Conservation (phyloP, 1,284 basidiomycete species). For the Rhodofomes roseus region DNA sequence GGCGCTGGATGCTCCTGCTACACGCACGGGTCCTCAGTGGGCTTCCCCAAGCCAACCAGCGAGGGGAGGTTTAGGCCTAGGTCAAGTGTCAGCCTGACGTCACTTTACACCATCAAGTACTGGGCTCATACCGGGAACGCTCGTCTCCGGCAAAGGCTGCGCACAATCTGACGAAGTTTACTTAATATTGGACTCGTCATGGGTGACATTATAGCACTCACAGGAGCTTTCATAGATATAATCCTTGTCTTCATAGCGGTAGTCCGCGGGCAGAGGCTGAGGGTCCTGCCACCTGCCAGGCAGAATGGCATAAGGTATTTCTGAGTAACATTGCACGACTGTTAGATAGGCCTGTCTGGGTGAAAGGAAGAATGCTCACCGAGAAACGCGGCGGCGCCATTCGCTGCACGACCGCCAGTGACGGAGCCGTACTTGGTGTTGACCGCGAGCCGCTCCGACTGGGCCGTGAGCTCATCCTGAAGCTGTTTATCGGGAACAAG, state of each 20-base stretch:
- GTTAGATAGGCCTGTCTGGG: background rate
- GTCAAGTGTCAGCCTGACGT: background rate
- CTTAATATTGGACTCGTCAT: too few relatives aligned
- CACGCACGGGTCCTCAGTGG: constrained; percentile 66
- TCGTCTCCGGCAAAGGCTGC: too few relatives aligned
- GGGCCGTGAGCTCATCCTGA: constrained; percentile 29
- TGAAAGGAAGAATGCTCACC: constrained; percentile 32
- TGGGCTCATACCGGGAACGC: too few relatives aligned
- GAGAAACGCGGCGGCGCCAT: constrained; percentile 59
- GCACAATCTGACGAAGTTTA: too few relatives aligned
- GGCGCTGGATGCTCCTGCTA: background rate
- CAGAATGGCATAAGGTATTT: constrained; percentile 69
- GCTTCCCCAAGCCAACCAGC: constrained; percentile 55
- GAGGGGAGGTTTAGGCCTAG: constrained; percentile 24
- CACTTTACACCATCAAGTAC: background rate
- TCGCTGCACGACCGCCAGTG: constrained; percentile 54
- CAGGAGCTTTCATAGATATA: constrained; percentile 60
- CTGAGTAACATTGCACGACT: constrained; percentile 29
- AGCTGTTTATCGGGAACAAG: constrained; percentile 12
- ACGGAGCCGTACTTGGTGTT: constrained; percentile 53
- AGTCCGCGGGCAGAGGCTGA: constrained; percentile 46
- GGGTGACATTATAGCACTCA: constrained; percentile 26
- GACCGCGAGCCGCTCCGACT: constrained; percentile 39
- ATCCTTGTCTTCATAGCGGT: constrained; percentile 54
- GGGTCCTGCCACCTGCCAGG: constrained; percentile 64